Evolutionary conservation across 441 rosid genomes (phyloP).

Genomic region (Populus trichocarpa): DNA sequence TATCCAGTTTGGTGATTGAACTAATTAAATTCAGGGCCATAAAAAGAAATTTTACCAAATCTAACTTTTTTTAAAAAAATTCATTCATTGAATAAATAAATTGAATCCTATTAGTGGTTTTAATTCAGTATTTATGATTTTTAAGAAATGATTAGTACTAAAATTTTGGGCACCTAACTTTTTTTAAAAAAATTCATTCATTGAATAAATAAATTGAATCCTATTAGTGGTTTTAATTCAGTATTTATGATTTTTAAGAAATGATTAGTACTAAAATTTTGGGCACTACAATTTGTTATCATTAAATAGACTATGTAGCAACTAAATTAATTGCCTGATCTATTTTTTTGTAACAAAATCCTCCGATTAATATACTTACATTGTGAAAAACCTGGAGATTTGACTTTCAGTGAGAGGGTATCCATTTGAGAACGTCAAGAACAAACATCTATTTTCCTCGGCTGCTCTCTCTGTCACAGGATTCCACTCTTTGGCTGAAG

Average conservation of each 20-base stretch:
- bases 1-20: background rate
- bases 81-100: background rate
- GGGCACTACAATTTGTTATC: background rate
- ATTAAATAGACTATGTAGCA: background rate
- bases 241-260: background rate
- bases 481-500: constrained; percentile 38
- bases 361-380: constrained; percentile 20
- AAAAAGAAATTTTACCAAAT: no score
- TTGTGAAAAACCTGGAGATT: constrained; percentile 26
- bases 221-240: background rate
- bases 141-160: background rate
- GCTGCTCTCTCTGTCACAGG: constrained; percentile 17
- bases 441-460: constrained; percentile 34
- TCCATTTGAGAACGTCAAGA: constrained; percentile 44
- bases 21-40: background rate
- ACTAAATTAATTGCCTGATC: background rate
- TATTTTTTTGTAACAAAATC: background rate
- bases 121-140: background rate
- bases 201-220: background rate
- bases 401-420: constrained; percentile 32
- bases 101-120: background rate
- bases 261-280: background rate
- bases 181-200: no score
- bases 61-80: no score
- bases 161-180: no score